Evolutionary conservation across 352 stramenopile genomes (phyloP).

Genomic region (Pythium rishiriense): DNA sequence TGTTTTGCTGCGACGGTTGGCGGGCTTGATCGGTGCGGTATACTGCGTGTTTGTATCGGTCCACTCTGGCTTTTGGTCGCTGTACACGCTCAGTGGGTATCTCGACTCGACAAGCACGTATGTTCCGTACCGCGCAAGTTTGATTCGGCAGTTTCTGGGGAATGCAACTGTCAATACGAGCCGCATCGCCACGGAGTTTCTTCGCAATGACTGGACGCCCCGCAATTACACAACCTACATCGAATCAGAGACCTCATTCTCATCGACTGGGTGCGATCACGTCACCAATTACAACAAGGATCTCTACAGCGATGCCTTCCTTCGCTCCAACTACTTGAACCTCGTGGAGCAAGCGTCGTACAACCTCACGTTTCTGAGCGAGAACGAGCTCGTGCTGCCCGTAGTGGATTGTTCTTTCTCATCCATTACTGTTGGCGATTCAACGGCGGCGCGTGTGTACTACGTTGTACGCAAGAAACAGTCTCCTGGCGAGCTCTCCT

Average conservation of each 20-base stretch:
- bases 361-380: constrained; percentile 29
- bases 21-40: constrained; percentile 31
- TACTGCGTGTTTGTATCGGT: constrained; percentile 36
- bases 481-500: background rate
- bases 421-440: constrained; percentile 16
- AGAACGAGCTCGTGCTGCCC: constrained; percentile 39
- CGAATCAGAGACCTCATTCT: constrained; percentile 14
- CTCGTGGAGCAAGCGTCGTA: constrained; percentile 33
- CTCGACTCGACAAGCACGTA: constrained; percentile 21
- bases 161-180: constrained; percentile 33
- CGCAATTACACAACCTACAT: constrained; percentile 38
- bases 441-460: background rate
- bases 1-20: constrained; percentile 18
- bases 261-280: constrained; percentile 21
- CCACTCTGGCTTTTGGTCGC: constrained; percentile 28
- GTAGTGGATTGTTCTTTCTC: constrained; percentile 45
- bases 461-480: constrained; percentile 14
- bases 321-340: constrained; percentile 26
- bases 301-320: constrained; percentile 35
- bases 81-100: constrained; percentile 24
- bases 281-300: background rate
- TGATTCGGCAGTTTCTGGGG: constrained; percentile 35
- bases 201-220: constrained; percentile 32
- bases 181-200: constrained; percentile 25
- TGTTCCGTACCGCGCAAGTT: constrained; percentile 7